These are phyloP conservation scores for Rhodotorula mucilaginosa DNA, from an alignment of 1,284 basidiomycete species.

Conservation along the genomic window DNA sequence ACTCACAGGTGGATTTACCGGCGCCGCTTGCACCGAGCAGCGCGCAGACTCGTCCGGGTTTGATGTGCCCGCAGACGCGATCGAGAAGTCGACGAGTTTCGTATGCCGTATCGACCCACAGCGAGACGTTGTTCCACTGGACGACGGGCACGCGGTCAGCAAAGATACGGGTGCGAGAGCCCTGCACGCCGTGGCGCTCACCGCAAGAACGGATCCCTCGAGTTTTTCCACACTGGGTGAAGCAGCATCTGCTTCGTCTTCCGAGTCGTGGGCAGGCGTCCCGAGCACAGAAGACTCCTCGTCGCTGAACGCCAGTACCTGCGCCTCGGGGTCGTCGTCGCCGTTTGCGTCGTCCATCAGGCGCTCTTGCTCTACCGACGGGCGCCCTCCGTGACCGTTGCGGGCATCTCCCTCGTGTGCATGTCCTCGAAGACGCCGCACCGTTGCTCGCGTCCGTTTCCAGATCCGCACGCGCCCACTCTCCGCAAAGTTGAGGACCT, in stretches of 20 bases:
- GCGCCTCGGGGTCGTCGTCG: background rate
- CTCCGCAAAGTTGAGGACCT: constrained; percentile 39
- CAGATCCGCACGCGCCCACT: constrained; percentile 35
- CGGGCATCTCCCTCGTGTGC: too few species aligned
- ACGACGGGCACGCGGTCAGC: constrained; percentile 31
- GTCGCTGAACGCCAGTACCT: background rate
- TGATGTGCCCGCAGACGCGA: constrained; percentile 55
- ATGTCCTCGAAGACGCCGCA: constrained; percentile 9
- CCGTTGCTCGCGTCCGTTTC: constrained; percentile 43
- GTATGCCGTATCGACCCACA: constrained; percentile 38
- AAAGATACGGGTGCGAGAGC: too few species aligned
- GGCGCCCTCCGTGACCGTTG: background rate
- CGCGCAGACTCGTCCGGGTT: constrained; percentile 53
- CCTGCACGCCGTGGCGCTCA: constrained; percentile 44
- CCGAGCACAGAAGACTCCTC: constrained; percentile 1
- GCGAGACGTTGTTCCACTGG: constrained; percentile 52
- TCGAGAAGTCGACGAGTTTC: constrained; percentile 50
- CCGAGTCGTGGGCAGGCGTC: constrained; percentile 8
- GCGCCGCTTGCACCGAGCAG: constrained; percentile 48
- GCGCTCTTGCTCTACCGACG: constrained; percentile 1
- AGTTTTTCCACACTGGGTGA: constrained; percentile 5
- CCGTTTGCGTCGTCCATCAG: background rate
- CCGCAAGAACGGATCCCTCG: constrained; percentile 49
- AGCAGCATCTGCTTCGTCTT: background rate
- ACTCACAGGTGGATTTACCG: constrained; percentile 43